Base-by-base conservation (phyloP, 164 flowering plant genomes). In the Piper betle region DNA sequence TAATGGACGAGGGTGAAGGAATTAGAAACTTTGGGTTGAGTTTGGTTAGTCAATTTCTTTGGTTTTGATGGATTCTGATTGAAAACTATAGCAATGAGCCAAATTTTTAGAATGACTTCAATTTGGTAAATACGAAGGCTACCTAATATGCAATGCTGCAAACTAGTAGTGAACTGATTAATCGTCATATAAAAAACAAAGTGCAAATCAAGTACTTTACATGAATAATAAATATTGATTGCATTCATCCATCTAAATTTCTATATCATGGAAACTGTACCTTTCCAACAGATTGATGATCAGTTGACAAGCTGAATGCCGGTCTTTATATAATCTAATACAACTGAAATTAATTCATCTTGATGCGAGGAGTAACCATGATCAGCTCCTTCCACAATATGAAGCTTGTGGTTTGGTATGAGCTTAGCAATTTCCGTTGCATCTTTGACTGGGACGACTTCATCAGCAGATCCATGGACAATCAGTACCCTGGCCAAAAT, bases 401-500 rank as follows among this genome's bases (percentile, higher is more conserved):
- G 81, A 25, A 87, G 61, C 57, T 73, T 73, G 80, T 93, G 96
- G 71, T 86, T 89, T 0, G 87, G 82, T 74, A 93, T 80, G 64
- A 82, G 70, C 79, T 90, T 86, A 39, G 79, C 72, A 72, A 90
- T 81, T 71, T 83, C 82, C n/a, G 62, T 10, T 6, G 94, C 96
- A 76, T 86, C 96, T 71, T 78, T 82, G 37, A 82, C 79, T 1
- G 92, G 85, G 58, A 93, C 74, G 2, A 82, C 60, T 71, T 77
- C 81, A 76, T 90, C 99, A 59, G 42, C 71, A 39, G 95, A 80
- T 63, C 99, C 99, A 72, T 90, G 99, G 55, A 93, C 73, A 17
- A 95, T 86, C 72, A 86, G 64, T 20, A 93, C 96, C 84, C 94
- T 90, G 73, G 50, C 15, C 15, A 46, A 9, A 46, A 46, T 6